Evolutionary conservation across 164 flowering plant genomes (phyloP).

Genomic region (Malania oleifera): DNA sequence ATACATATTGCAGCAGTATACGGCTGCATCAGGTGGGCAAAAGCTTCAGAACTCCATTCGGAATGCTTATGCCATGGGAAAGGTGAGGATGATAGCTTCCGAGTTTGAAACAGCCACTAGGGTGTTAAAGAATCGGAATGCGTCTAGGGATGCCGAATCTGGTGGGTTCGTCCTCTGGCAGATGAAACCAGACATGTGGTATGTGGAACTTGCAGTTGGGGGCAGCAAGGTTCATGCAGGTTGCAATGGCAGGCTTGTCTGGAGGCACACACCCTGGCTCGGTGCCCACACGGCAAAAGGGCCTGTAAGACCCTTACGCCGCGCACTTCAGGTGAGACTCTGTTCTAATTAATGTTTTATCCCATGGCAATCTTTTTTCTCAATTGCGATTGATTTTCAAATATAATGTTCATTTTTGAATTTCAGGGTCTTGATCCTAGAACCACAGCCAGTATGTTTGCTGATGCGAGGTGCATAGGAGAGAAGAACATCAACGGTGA

Average conservation of each 20-base stretch:
- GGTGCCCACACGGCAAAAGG: constrained; percentile 66
- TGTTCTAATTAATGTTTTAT: not conserved
- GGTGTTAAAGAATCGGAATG: constrained; percentile 39
- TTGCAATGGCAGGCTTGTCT: constrained; percentile 63
- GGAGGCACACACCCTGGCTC: constrained; percentile 79
- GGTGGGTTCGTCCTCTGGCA: constrained; percentile 81
- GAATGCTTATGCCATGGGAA: constrained; percentile 67
- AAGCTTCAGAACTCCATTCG: constrained; percentile 48
- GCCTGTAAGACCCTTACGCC: constrained; percentile 61
- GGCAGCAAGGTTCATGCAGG: constrained; percentile 73
- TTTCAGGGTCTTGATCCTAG: constrained; percentile 76
- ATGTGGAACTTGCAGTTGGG: constrained; percentile 65
- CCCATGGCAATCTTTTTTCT: not conserved
- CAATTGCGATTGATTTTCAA: not conserved
- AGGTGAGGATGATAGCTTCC: constrained; percentile 50
- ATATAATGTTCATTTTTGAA: not conserved
- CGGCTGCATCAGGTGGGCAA: constrained; percentile 64
- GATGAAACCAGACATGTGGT: constrained; percentile 71
- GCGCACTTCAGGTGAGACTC: constrained; percentile 58
- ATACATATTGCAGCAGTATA: constrained; percentile 66
- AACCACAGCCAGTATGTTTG: constrained; percentile 65
- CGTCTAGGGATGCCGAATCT: constrained; percentile 33
- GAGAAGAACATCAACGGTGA: constrained; percentile 65
- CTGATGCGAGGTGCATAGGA: constrained; percentile 57
- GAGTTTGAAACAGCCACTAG: constrained; percentile 52